Percentiles rank a stretch among this genome's conserved stretches.
Evolutionary conservation across 2,329 filamentous ascomycete genomes (phyloP).

Genomic region (Tolypocladium cylindrosporum): DNA sequence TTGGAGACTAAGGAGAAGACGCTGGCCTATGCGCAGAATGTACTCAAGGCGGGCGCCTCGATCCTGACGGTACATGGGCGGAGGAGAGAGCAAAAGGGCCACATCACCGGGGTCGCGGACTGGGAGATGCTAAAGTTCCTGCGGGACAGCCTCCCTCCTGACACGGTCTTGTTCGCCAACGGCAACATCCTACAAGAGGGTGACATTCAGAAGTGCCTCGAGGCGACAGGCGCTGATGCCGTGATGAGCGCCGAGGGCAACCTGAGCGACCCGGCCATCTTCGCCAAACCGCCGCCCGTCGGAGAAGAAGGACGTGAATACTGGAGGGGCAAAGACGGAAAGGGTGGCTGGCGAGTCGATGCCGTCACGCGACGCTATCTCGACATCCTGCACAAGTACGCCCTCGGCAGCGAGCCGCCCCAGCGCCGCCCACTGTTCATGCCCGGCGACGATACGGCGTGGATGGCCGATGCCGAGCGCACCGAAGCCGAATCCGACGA

Average conservation of each 20-base stretch:
- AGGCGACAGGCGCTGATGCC: conserved; percentile 77
- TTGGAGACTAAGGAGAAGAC: conserved; percentile 81
- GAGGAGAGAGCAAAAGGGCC: conserved; percentile 85
- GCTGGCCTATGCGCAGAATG: conserved; percentile 78
- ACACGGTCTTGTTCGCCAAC: conserved; percentile 94
- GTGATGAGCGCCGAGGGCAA: conserved; percentile 97
- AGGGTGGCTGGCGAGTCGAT: conserved; percentile 81
- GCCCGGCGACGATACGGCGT: conserved; percentile 42
- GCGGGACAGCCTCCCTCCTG: conserved; percentile 69
- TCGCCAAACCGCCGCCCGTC: conserved; percentile 54
- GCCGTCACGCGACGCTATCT: conserved; percentile 80
- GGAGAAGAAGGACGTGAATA: conserved; percentile 69
- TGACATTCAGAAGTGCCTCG: conserved; percentile 69
- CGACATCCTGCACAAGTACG: conserved; percentile 77
- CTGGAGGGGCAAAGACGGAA: conserved; percentile 71
- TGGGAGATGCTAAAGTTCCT: conserved; percentile 80
- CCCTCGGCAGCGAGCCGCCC: conserved; percentile 57
- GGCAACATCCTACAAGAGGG: conserved; percentile 79
- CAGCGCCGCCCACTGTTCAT: conserved; percentile 63
- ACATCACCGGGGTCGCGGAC: conserved; percentile 86
- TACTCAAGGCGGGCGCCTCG: conserved; percentile 79
- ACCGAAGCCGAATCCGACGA: conserved; percentile 28
- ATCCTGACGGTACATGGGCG: conserved; percentile 90
- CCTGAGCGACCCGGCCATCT: conserved; percentile 82
- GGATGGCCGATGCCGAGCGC: conserved; percentile 27